A percentile compares a stretch with the other conserved stretches of the same genome.
Evolutionary conservation across 2,329 filamentous ascomycete genomes (phyloP).

Genomic region (Dactylonectria estremocensis): DNA sequence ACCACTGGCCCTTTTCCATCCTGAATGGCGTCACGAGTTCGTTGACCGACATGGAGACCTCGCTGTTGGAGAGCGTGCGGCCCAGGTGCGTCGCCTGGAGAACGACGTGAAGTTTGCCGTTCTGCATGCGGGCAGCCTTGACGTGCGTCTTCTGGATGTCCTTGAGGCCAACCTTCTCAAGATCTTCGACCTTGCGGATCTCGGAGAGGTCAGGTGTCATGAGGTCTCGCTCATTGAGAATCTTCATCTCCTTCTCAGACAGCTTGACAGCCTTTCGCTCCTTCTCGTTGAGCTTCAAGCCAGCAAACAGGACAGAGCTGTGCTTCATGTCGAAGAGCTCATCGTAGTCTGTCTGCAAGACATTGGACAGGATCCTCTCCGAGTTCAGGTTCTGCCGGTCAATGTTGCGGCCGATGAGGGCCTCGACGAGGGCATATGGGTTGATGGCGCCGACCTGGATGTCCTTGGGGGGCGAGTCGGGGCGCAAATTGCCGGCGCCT

Average conservation of each 20-base stretch:
- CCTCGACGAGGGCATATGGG: conserved; percentile 62
- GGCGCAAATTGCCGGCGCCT: conserved; percentile 33
- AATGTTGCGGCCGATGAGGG: conserved; percentile 59
- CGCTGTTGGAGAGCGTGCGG: conserved; percentile 56
- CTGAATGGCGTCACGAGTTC: conserved; percentile 59
- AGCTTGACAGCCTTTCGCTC: conserved; percentile 56
- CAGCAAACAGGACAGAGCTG: conserved; percentile 59
- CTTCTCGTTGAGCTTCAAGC: conserved; percentile 58
- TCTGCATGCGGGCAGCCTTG: conserved; percentile 60
- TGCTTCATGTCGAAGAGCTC: conserved; percentile 64
- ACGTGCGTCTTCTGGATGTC: conserved; percentile 54
- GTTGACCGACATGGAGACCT: conserved; percentile 58
- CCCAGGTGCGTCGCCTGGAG: conserved; percentile 55
- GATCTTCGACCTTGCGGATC: conserved; percentile 56
- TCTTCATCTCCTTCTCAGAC: conserved; percentile 57
- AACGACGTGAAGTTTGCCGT: conserved; percentile 61
- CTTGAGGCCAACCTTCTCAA: conserved; percentile 58
- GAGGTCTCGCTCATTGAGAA: conserved; percentile 59
- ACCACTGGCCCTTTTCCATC: conserved; percentile 51
- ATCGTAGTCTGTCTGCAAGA: conserved; percentile 63
- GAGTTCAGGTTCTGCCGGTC: conserved; percentile 55
- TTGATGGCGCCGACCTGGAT: conserved; percentile 59
- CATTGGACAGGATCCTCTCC: conserved; percentile 56
- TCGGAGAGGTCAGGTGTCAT: conserved; percentile 60
- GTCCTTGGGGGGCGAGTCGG: conserved; percentile 57